Evolutionary conservation across 768 basidiomycete species (phyloP).

Genomic region (Suillus subalutaceus): DNA sequence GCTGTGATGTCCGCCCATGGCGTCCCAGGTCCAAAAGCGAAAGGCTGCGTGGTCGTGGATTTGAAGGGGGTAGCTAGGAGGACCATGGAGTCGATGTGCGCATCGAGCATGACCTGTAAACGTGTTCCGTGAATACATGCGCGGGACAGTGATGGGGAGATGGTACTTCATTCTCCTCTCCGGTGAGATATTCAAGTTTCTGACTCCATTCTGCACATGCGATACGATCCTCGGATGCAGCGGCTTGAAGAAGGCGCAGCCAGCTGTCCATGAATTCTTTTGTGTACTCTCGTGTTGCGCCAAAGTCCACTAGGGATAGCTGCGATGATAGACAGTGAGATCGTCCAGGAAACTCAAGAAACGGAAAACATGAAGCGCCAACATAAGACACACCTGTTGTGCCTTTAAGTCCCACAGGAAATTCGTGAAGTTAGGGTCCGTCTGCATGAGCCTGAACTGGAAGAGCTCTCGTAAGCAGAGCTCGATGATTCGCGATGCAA

Average conservation of each 20-base stretch:
- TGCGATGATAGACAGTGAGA: slow-evolving; percentile 44
- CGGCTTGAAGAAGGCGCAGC: slow-evolving; percentile 82
- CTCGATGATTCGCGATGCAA: slow-evolving; percentile 78
- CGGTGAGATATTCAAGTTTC: slow-evolving; percentile 89
- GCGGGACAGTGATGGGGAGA: background rate
- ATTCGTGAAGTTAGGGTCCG: slow-evolving; percentile 98
- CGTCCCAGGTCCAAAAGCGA: slow-evolving; percentile 73
- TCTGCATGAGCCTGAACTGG: slow-evolving; percentile 92
- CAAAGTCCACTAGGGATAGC: slow-evolving; percentile 88
- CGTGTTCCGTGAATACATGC: background rate
- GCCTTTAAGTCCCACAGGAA: slow-evolving; percentile 83
- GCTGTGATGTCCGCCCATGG: slow-evolving; percentile 73
- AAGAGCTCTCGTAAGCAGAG: slow-evolving; percentile 92
- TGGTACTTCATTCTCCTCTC: slow-evolving; percentile 77
- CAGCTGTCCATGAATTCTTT: slow-evolving; percentile 88
- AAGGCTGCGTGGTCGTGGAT: slow-evolving; percentile 62
- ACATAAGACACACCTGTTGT: slow-evolving; percentile 51
- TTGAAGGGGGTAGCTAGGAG: slow-evolving; percentile 89
- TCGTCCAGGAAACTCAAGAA: slow-evolving; percentile 3
- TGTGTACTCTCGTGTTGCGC: slow-evolving; percentile 87
- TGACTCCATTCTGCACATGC: slow-evolving; percentile 74
- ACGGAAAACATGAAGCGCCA: background rate
- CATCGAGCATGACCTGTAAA: slow-evolving; percentile 72
- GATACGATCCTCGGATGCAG: slow-evolving; percentile 65
- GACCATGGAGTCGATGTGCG: slow-evolving; percentile 82